These are phyloP conservation scores for Larix kaempferi DNA, from an alignment of 75 land plant genomes.

Conservation along the genomic window DNA sequence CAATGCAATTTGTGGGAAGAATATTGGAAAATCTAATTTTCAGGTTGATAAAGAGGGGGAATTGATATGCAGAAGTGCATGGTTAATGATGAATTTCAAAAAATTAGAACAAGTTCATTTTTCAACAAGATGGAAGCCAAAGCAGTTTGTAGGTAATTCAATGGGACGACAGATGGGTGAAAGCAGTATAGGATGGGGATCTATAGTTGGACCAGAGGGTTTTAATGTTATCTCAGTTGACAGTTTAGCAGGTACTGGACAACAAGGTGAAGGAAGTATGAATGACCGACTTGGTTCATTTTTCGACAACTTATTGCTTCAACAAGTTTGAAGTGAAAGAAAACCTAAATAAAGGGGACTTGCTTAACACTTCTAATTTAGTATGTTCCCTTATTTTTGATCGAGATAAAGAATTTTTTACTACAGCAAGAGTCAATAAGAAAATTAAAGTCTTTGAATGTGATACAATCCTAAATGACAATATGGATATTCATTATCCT, in stretches of 20 bases:
- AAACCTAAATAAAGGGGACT: constrained; percentile 71
- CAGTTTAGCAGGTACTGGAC: constrained; percentile 28
- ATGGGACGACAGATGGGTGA: constrained; percentile 10
- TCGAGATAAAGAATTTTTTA: constrained; percentile 79
- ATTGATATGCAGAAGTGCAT: constrained; percentile 40
- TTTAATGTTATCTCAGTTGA: constrained; percentile 37
- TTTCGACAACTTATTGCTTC: constrained; percentile 62
- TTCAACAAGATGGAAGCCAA: constrained; percentile 49
- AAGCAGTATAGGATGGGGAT: constrained; percentile 38
- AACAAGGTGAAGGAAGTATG: constrained; percentile 15
- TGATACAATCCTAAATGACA: constrained; percentile 53
- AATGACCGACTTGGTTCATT: constrained; percentile 59
- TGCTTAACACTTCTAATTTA: constrained; percentile 65
- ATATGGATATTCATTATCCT: constrained; percentile 79
- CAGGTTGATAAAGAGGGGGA: constrained; percentile 12
- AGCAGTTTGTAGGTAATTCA: constrained; percentile 14
- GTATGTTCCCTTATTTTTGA: constrained; percentile 78
- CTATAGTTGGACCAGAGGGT: constrained; percentile 39
- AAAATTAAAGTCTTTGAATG: constrained; percentile 86
- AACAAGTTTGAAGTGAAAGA: constrained; percentile 74
- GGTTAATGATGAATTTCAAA: constrained; percentile 77
- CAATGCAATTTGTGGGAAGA: constrained; percentile 22
- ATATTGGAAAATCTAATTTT: constrained; percentile 32
- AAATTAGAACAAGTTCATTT: constrained; percentile 72
- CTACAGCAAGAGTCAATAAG: constrained; percentile 77